These are phyloP conservation scores for Candida golubevii DNA, from an alignment of 805 yeast species.

Conservation along the genomic window DNA sequence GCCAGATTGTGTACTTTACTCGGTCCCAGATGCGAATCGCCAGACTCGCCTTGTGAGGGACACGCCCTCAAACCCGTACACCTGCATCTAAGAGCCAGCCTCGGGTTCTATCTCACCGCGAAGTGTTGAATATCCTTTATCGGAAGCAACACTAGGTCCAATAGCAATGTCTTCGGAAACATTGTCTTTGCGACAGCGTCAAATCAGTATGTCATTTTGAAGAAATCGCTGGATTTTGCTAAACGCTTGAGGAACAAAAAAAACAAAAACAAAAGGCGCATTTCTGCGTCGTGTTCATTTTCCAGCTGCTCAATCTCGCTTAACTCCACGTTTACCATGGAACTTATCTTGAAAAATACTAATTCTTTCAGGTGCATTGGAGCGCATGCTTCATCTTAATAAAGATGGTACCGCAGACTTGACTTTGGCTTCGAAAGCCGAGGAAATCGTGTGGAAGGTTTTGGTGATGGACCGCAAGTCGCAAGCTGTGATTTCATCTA, in stretches of 20 bases:
- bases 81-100: no score
- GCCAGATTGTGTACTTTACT: no score
- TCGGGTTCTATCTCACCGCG: neutral
- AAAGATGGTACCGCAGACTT: slow-evolving; percentile 52
- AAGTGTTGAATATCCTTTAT: slow-evolving; percentile 1
- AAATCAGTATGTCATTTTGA: slow-evolving; percentile 7
- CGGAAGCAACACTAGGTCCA: neutral
- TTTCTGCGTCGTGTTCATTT: no score
- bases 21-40: no score
- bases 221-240: no score
- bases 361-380: slow-evolving; percentile 36
- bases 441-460: slow-evolving; percentile 86
- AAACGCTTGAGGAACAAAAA: no score
- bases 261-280: no score
- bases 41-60: no score
- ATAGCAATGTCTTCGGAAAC: slow-evolving; percentile 11
- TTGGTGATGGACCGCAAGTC: slow-evolving; percentile 77
- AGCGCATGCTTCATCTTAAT: slow-evolving; percentile 84
- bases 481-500: slow-evolving; percentile 82
- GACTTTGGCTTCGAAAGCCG: slow-evolving; percentile 52
- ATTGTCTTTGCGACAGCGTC: slow-evolving; percentile 10
- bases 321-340: no score
- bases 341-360: no score
- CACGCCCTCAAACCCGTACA: no score
- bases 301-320: no score